These are phyloP conservation scores for Neoascochyta sp. DNA, from an alignment of 2,329 filamentous ascomycete genomes.

Conservation along the genomic window DNA sequence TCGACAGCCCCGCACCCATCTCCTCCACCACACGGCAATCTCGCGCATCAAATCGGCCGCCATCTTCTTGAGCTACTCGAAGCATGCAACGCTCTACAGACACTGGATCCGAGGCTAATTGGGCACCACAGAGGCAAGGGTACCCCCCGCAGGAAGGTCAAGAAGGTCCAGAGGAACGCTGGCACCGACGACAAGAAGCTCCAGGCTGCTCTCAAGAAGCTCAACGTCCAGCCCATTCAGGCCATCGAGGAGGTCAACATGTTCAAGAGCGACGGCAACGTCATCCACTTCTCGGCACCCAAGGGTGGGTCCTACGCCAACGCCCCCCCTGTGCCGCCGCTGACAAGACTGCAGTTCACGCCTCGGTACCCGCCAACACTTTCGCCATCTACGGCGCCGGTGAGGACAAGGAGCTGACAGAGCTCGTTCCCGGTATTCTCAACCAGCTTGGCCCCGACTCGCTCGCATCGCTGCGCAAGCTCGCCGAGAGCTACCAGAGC, in stretches of 20 bases:
- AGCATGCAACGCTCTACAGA: neutral
- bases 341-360: constrained; percentile 67
- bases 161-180: constrained; percentile 91
- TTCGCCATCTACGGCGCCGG: constrained; percentile 99
- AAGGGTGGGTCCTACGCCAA: constrained; percentile 84
- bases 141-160: constrained; percentile 94
- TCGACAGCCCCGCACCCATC: constrained; percentile 18
- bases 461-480: constrained; percentile 93
- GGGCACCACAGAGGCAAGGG: constrained; percentile 75
- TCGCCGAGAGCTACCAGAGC: constrained; percentile 99
- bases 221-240: constrained; percentile 99
- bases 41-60: neutral
- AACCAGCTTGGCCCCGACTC: constrained; percentile 99
- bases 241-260: constrained; percentile 99
- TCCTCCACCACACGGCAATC: constrained; percentile 1
- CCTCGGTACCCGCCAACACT: constrained; percentile 95
- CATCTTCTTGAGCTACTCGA: neutral
- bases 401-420: constrained; percentile 99
- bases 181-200: constrained; percentile 99
- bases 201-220: constrained; percentile 94
- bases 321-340: constrained; percentile 4
- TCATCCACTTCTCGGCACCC: constrained; percentile 97
- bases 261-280: constrained; percentile 99
- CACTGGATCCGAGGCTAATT: constrained; percentile 28
- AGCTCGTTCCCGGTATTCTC: constrained; percentile 97